Conservation (phyloP, 106 monocot species). For the Dendrobium chrysotoxum region DNA sequence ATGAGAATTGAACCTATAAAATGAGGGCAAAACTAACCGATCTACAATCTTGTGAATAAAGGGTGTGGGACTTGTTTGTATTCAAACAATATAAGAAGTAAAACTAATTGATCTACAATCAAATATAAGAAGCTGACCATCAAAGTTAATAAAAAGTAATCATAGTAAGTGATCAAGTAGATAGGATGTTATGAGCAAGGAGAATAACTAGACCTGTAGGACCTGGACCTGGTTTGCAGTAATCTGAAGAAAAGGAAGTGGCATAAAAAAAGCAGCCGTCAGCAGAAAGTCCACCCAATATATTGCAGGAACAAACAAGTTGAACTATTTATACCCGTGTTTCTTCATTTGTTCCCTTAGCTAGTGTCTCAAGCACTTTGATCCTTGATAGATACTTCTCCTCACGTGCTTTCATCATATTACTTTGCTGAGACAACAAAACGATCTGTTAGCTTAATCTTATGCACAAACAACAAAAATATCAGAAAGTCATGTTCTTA, state of each 20-base stretch:
- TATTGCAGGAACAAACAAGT: not conserved
- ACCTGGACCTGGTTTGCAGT: slow-evolving; percentile 21
- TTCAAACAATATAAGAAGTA: not conserved
- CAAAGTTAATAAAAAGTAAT: not conserved
- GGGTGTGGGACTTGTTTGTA: not conserved
- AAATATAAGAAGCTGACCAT: not conserved
- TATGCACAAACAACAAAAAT: not conserved
- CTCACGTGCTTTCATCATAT: slow-evolving; percentile 58
- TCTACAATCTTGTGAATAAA: not conserved
- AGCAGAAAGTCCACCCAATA: not conserved
- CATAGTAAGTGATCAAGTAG: not conserved
- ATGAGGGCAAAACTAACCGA: not conserved
- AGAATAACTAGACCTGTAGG: slow-evolving; percentile 29
- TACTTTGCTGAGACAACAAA: slow-evolving; percentile 42
- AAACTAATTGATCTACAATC: not conserved
- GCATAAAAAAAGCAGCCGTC: slow-evolving; percentile 6
- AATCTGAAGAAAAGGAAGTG: slow-evolving; percentile 24
- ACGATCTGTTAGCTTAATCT: not conserved
- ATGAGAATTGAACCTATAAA: not conserved
- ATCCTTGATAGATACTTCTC: slow-evolving; percentile 79
- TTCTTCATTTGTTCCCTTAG: slow-evolving; percentile 45
- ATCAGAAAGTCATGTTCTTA: slow-evolving; percentile 22
- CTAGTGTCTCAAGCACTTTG: slow-evolving; percentile 68
- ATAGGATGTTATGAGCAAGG: not conserved
- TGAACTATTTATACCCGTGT: slow-evolving; percentile 20